A percentile compares a stretch with the other conserved stretches of the same genome.
Evolutionary conservation across 495 filamentous ascomycete species (phyloP).

Genomic region (Neurospora sp.): DNA sequence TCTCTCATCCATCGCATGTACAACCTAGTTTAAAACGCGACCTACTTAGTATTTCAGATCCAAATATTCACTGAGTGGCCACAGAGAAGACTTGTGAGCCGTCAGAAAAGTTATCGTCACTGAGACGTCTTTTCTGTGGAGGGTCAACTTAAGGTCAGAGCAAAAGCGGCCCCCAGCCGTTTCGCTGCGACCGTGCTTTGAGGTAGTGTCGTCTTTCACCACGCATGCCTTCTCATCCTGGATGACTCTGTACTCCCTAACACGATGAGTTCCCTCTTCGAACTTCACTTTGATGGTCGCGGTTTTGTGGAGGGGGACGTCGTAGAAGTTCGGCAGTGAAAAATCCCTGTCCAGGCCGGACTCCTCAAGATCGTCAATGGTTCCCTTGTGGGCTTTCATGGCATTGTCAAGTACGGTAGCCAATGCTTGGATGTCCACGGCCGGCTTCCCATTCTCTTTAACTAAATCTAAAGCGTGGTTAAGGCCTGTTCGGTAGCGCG

Average conservation of each 20-base stretch:
- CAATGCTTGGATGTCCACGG: not conserved
- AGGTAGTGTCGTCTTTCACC: rapidly evolving
- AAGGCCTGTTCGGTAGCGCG: no score
- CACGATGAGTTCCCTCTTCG: rapidly evolving
- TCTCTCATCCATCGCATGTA: not conserved
- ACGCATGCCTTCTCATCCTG: not conserved
- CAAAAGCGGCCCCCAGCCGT: not conserved
- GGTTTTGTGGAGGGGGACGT: no score
- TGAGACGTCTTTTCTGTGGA: not conserved
- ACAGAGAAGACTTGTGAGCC: not conserved
- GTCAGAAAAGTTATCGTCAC: not conserved
- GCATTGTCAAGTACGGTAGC: not conserved
- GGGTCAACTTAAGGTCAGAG: not conserved
- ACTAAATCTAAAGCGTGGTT: no score
- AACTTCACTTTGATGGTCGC: no score
- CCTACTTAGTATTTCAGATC: no score
- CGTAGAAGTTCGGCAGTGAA: no score
- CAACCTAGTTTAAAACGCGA: no score
- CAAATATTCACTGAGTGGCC: no score
- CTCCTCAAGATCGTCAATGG: no score
- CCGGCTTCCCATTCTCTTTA: not conserved
- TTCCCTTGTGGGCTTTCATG: not conserved
- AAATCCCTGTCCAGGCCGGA: no score
- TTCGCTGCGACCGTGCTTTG: not conserved
- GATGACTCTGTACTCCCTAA: not conserved